Base-by-base conservation (phyloP, 345 rosid species). In the Salix brachista region DNA sequence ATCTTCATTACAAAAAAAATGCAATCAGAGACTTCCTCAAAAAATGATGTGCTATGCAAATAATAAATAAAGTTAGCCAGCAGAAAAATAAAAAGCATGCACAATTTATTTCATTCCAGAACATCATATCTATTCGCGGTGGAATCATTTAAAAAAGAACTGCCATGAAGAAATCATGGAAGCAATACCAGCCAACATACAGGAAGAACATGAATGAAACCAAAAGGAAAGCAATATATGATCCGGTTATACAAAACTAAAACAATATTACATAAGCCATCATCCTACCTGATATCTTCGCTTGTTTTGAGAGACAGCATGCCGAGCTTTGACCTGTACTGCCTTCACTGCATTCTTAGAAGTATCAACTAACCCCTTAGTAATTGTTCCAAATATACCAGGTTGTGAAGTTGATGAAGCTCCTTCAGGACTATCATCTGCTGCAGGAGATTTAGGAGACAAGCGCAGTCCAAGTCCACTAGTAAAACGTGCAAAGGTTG, bases 271-370 rank as follows among this genome's bases (percentile, higher is more conserved):
- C 17, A 36, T 54, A 46, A 65, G 32, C 23, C 48, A 54, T 56
- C 68, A 50, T 8, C 73, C 76, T 65, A 91, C 97, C 97, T 91
- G 95, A 80, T 89, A 91, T 87, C 97, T 85, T 80, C 97, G 83
- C 84, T 91, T 92, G 80, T 92, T 92, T 83, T 92, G 97, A 21
- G 97, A 92, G 58, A 91, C 95, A 83, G 89, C 95, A 78, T 92
- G 97, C 9, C 97, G 84, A 81, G 97, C 97, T 89, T 88, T 92
- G 72, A 92, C 94, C 82, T 92, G 97, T 21, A 92, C 97, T 11
- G 93, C 97, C 87, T 89, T 92, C 67, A 92, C 97, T 69, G 97
- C 95, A 84, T 85, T 92, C 89, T 90, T 92, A 19, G 95, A 92
- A 25, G 94, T 86, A 84, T 92, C 95, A 34, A 92, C 95, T 74